These are phyloP conservation scores for Mycena metata DNA, from an alignment of 768 basidiomycete genomes.

Conservation along the genomic window DNA sequence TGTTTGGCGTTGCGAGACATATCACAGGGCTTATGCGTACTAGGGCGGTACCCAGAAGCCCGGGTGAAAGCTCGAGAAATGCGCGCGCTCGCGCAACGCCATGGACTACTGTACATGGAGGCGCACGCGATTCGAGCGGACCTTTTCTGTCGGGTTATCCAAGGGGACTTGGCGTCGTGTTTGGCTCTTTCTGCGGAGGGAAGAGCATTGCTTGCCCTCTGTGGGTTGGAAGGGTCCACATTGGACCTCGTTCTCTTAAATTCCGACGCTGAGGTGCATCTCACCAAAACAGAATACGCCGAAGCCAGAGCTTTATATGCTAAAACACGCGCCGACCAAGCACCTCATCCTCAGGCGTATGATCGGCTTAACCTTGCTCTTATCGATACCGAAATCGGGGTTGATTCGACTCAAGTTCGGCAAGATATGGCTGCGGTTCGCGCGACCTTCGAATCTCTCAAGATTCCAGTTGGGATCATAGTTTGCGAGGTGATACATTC, in stretches of 20 bases:
- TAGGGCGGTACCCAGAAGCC: slow-evolving; percentile 23
- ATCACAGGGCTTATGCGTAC: slow-evolving; percentile 12
- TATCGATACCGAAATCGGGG: slow-evolving; percentile 21
- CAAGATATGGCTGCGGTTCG: slow-evolving; percentile 6
- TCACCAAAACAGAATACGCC: slow-evolving; percentile 31
- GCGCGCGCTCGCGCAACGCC: slow-evolving; percentile 15
- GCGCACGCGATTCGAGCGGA: slow-evolving; percentile 17
- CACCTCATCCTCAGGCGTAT: slow-evolving; percentile 23
- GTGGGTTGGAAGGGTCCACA: slow-evolving; percentile 15
- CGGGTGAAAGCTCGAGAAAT: slow-evolving; percentile 8
- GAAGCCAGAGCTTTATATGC: slow-evolving; percentile 25
- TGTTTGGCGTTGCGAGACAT: slow-evolving; percentile 17
- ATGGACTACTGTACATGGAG: slow-evolving; percentile 22
- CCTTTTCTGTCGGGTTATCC: slow-evolving; percentile 12
- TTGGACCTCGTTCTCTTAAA: slow-evolving; percentile 12
- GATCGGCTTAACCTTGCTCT: slow-evolving; percentile 14
- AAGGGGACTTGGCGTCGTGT: slow-evolving; percentile 14
- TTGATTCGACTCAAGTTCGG: neutral
- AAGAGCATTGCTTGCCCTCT: slow-evolving; percentile 18
- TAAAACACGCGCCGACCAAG: neutral
- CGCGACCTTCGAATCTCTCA: slow-evolving; percentile 6
- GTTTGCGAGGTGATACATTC: slow-evolving; percentile 8
- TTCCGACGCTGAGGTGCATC: slow-evolving; percentile 26
- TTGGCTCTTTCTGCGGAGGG: slow-evolving; percentile 15
- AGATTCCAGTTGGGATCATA: slow-evolving; percentile 15